These are phyloP conservation scores for Knufia petricola DNA, from an alignment of 2,329 filamentous ascomycete genomes.

Conservation along the genomic window DNA sequence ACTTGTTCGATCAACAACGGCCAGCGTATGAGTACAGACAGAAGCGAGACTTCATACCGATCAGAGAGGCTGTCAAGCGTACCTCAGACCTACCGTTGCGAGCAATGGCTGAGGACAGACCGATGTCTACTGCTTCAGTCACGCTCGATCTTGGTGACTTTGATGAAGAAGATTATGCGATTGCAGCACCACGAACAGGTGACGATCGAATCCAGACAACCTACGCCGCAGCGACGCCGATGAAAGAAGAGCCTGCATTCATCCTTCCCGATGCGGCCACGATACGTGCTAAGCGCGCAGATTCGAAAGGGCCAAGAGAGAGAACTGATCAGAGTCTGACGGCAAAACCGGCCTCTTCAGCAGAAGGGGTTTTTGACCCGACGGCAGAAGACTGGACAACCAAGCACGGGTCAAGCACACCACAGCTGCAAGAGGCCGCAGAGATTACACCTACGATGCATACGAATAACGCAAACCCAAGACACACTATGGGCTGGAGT, in stretches of 20 bases:
- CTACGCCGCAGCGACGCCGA: constrained; percentile 31
- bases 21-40: constrained; percentile 51
- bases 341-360: constrained; percentile 21
- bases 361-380: constrained; percentile 23
- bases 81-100: constrained; percentile 48
- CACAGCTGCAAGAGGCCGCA: constrained; percentile 19
- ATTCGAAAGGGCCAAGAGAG: constrained; percentile 35
- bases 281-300: constrained; percentile 46
- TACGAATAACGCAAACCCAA: constrained; percentile 14
- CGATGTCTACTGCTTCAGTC: constrained; percentile 39
- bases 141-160: constrained; percentile 46
- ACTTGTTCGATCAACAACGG: constrained; percentile 47
- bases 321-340: constrained; percentile 28
- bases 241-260: constrained; percentile 37
- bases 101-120: constrained; percentile 24
- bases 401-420: constrained; percentile 16
- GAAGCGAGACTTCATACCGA: constrained; percentile 40
- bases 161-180: constrained; percentile 42
- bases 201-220: constrained; percentile 42
- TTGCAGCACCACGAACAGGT: constrained; percentile 34
- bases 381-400: constrained; percentile 24
- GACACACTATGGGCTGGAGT: constrained; percentile 27
- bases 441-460: constrained; percentile 14
- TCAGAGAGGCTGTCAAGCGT: constrained; percentile 25
- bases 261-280: constrained; percentile 45